Evolutionary conservation across 352 stramenopile species (phyloP).

Genomic region (Phytophthora litchii): DNA sequence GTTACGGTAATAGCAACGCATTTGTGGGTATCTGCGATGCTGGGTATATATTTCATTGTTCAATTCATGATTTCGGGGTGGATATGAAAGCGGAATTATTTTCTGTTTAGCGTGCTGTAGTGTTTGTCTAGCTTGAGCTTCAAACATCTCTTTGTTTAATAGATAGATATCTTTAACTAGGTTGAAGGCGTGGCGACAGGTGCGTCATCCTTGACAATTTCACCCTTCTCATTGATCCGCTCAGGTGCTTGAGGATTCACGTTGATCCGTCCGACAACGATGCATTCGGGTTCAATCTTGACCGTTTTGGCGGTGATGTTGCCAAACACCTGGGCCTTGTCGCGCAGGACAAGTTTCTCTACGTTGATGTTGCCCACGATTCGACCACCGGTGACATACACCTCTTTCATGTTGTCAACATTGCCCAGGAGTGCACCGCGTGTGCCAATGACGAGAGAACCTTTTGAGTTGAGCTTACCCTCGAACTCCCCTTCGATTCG

Average conservation of each 20-base stretch:
- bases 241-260: slow-evolving; percentile 88
- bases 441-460: slow-evolving; percentile 86
- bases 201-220: slow-evolving; percentile 69
- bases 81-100: slow-evolving; percentile 22
- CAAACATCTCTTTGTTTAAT: slow-evolving; percentile 20
- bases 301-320: slow-evolving; percentile 91
- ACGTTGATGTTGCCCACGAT: slow-evolving; percentile 89
- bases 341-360: slow-evolving; percentile 83
- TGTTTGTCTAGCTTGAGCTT: slow-evolving; percentile 13
- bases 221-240: slow-evolving; percentile 83
- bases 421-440: slow-evolving; percentile 82
- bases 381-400: slow-evolving; percentile 86
- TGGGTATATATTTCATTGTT: slow-evolving; percentile 70
- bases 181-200: slow-evolving; percentile 21
- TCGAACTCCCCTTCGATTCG: slow-evolving; percentile 92
- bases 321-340: slow-evolving; percentile 88
- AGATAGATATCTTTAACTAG: slow-evolving; percentile 25
- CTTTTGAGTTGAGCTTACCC: slow-evolving; percentile 88
- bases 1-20: slow-evolving; percentile 13
- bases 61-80: slow-evolving; percentile 27
- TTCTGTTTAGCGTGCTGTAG: slow-evolving; percentile 18
- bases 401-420: slow-evolving; percentile 89
- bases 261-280: slow-evolving; percentile 85
- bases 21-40: slow-evolving; percentile 3
- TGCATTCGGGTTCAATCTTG: slow-evolving; percentile 89